Conservation (phyloP, 176 grass and related monocot genomes). For the Sorghum bicolor region Sorghum_bicolor_NCBIv3 NC_012876.2:58669001-58669500, state of each 20-base stretch:
- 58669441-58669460: background rate
- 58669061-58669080: background rate
- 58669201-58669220: background rate
- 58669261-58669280: background rate
- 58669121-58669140: background rate
- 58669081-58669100: background rate
- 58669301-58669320: background rate
- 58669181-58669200: background rate
- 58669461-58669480: background rate
- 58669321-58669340: background rate
- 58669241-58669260: background rate
- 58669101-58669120: background rate
- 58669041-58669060: background rate
- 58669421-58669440: slow-evolving; percentile 26
- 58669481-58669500: too few relatives aligned
- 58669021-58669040: background rate
- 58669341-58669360: background rate
- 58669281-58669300: slow-evolving; percentile 2
- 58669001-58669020: background rate
- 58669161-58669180: background rate
- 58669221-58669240: background rate
- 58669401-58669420: background rate
- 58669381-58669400: slow-evolving; percentile 22
- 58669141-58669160: background rate
- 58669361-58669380: background rate